A percentile compares a stretch with the other conserved stretches of the same genome.
phyloP scores from a whole-genome alignment of 2,329 filamentous ascomycete genomes.

The Pseudonectria foliicola region DNA sequence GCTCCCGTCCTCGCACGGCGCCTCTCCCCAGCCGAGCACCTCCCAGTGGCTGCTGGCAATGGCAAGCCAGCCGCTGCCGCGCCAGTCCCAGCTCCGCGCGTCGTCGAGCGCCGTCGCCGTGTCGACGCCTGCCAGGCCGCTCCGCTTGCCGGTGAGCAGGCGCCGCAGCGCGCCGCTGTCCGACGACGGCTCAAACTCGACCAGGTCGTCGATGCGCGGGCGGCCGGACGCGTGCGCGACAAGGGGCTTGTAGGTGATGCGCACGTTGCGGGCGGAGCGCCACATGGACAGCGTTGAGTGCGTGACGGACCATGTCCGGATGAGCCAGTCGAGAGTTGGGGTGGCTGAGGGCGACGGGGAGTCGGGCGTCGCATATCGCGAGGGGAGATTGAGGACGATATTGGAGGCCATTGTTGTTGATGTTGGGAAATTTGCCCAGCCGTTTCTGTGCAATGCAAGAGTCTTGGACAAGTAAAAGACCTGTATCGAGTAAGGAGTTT shows the following conservation, averaged over 20 bases:
- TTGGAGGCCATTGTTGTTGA: constrained; percentile 13
- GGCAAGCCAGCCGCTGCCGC: constrained; percentile 66
- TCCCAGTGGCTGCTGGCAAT: constrained; percentile 76
- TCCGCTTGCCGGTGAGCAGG: no score
- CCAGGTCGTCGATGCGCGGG: constrained; percentile 59
- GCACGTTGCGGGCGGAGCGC: constrained; percentile 71
- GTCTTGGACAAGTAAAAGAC: no score
- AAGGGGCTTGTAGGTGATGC: constrained; percentile 64
- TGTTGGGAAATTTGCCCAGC: background rate
- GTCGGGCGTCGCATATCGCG: constrained; percentile 37
- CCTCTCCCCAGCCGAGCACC: constrained; percentile 66
- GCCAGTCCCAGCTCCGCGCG: constrained; percentile 60
- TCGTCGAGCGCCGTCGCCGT: constrained; percentile 26
- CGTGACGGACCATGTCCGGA: constrained; percentile 64
- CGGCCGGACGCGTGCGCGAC: constrained; percentile 30
- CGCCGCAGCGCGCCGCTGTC: constrained; percentile 29
- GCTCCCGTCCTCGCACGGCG: constrained; percentile 29
- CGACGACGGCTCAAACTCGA: constrained; percentile 57
- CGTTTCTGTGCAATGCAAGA: no score
- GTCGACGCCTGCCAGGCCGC: constrained; percentile 50
- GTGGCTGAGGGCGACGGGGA: constrained; percentile 24
- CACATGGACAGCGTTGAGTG: constrained; percentile 76
- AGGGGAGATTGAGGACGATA: constrained; percentile 32
- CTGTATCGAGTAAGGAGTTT: no score
- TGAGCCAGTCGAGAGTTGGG: constrained; percentile 53